Evolutionary conservation across 768 basidiomycete species (phyloP).

Genomic region (Melanogaster broomeanus): DNA sequence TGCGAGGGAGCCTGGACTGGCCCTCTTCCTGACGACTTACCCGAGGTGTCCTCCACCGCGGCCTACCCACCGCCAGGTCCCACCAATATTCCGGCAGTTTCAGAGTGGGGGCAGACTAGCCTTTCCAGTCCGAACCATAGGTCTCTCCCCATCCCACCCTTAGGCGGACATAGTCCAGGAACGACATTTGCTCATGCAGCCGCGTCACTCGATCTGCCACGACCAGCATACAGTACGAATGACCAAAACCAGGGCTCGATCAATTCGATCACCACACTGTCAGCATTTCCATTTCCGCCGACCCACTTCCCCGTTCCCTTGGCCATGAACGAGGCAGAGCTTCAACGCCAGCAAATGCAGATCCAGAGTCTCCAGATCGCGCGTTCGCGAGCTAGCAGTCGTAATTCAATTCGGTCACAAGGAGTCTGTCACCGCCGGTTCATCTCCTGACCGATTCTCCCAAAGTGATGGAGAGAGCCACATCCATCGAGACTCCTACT

Average conservation of each 20-base stretch:
- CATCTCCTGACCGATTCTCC: slow-evolving; percentile 23
- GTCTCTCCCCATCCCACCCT: slow-evolving; percentile 23
- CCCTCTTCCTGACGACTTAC: slow-evolving; percentile 32
- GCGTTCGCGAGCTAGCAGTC: slow-evolving; percentile 19
- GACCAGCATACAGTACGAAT: slow-evolving; percentile 19
- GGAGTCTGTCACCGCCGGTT: slow-evolving; percentile 1
- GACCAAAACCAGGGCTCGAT: slow-evolving; percentile 30
- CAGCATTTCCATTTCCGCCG: slow-evolving; percentile 73
- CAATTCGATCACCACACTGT: slow-evolving; percentile 64
- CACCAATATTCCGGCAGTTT: slow-evolving; percentile 8
- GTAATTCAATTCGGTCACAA: slow-evolving; percentile 7
- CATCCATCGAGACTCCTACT: slow-evolving; percentile 5
- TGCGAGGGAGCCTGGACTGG: slow-evolving; percentile 80
- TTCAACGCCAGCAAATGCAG: slow-evolving; percentile 26
- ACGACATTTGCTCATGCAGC: slow-evolving; percentile 5
- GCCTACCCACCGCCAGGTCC: not conserved
- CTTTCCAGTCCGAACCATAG: slow-evolving; percentile 18
- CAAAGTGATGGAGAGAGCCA: slow-evolving; percentile 6
- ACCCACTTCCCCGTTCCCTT: slow-evolving; percentile 70
- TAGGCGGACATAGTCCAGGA: slow-evolving; percentile 9
- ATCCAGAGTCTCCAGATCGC: slow-evolving; percentile 18
- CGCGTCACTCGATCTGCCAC: slow-evolving; percentile 22
- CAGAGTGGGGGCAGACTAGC: slow-evolving; percentile 33
- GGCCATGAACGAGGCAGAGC: slow-evolving; percentile 23
- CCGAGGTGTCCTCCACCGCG: slow-evolving; percentile 13